Evolutionary conservation across 257 asterid species (phyloP).

Genomic region (Capsicum baccatum): DNA sequence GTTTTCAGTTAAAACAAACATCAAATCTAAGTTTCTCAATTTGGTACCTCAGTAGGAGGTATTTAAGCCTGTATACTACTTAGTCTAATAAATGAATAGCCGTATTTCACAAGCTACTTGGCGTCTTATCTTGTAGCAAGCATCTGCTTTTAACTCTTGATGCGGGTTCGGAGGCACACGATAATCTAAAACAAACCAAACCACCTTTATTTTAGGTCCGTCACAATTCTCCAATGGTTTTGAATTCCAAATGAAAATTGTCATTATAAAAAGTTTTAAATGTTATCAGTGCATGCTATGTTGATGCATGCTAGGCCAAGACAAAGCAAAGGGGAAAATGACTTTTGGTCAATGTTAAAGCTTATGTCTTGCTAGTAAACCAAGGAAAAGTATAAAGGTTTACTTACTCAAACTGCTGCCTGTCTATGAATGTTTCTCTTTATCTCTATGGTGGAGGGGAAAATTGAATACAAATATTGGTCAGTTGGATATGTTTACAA

Average conservation of each 20-base stretch:
- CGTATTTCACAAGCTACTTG: not conserved
- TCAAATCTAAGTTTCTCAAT: constrained; percentile 1
- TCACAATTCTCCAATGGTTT: constrained; percentile 12
- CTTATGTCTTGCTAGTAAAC: not conserved
- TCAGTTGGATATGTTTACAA: constrained; percentile 7
- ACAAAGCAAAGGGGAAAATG: constrained; percentile 14
- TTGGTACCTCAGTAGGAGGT: not conserved
- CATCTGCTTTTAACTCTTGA: constrained; percentile 22
- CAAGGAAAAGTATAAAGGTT: constrained; percentile 20
- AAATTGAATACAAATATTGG: constrained; percentile 2
- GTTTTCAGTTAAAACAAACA: not conserved
- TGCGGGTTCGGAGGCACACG: not conserved
- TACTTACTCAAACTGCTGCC: not conserved
- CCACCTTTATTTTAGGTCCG: not conserved
- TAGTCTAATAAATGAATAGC: not conserved
- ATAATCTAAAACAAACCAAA: not conserved
- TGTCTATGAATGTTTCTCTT: not conserved
- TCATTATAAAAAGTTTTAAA: not conserved
- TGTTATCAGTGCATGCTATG: not conserved
- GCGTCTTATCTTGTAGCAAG: not conserved
- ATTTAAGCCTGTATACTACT: constrained; percentile 20
- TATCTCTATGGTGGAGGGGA: constrained; percentile 2
- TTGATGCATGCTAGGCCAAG: not conserved
- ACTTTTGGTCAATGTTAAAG: constrained; percentile 19
- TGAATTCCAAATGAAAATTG: constrained; percentile 14